Conservation (phyloP, 176 grass and related monocot species). For the Oryza nivara region DNA sequence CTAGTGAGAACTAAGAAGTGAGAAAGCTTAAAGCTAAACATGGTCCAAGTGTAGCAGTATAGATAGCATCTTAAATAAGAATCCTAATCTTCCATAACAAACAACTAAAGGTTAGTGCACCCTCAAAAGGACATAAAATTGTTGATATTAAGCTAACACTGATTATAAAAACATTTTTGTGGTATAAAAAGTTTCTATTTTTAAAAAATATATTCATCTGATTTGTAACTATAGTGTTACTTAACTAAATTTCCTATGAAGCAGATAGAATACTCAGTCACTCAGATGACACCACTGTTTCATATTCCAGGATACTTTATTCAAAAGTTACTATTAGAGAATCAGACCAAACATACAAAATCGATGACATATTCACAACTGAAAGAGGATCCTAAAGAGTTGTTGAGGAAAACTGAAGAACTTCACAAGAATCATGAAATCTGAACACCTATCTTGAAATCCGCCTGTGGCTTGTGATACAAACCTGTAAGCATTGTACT, state of each 20-base stretch:
- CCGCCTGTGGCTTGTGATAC: neutral
- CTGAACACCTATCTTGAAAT: conserved; percentile 1
- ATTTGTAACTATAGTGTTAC: too few relatives aligned
- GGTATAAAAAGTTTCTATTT: neutral
- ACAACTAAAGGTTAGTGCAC: conserved; percentile 10
- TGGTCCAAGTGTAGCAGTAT: neutral
- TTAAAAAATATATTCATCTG: neutral
- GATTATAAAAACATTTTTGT: neutral
- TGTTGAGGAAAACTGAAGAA: neutral
- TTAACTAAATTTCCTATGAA: too few relatives aligned
- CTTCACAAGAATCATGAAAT: neutral
- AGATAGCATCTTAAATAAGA: conserved; percentile 12
- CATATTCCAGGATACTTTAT: neutral
- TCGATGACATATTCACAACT: neutral
- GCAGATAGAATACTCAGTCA: neutral
- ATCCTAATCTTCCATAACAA: neutral
- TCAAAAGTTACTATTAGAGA: neutral
- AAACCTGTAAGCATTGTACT: neutral
- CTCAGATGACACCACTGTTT: conserved; percentile 4
- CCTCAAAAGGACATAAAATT: neutral
- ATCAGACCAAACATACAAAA: neutral
- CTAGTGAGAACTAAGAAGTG: neutral
- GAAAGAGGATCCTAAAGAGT: neutral
- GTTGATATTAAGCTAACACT: neutral
- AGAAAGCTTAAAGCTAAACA: conserved; percentile 1